Base-by-base conservation (phyloP, 805 yeast genomes). In the Yamadazyma sp. region DNA sequence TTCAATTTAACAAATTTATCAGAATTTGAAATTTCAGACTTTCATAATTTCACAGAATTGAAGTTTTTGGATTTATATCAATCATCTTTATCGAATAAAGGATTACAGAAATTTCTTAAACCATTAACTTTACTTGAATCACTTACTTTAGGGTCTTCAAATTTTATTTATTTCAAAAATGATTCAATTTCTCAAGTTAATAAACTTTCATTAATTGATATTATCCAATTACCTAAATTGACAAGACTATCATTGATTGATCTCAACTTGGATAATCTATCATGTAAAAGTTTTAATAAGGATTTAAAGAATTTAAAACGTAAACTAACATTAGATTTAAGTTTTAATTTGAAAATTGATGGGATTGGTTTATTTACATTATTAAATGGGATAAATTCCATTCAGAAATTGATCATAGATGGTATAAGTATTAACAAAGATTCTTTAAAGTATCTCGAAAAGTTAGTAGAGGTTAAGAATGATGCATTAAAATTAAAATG, bases 361-460 rank as follows among this genome's bases (percentile, higher is more conserved):
- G 73, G 73, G 1, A 55, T 58, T n/a, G 69, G 70, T 1, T 44
- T 67, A 8, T 54, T 67, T 35, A 54, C 51, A 27, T 43, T 65
- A 10, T 51, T 65, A 22, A 47, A 48, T 35, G 40, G 41, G 13
- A 15, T 17, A 23, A 34, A 14, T 14, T 31, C 14, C 40, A 51
- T 63, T 5, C 53, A 53, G 1, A 39, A 37, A 8, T 45, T 66
- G 16, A 33, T 52, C 7, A 35, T 66, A 6, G 59, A 65, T 41
- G 73, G 72, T 2, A 34, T 60, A 7, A 58, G 58, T 3, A 45
- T 66, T 17, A 56, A 54, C 35, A 42, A 37, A 22, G 54, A 55
- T 17, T 61, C 71, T 0, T 31, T 64, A 7, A 41, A 36, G 2
- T 38, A 59, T 2, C 25, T 36, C 22, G 47, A 43, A 19, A 38